phyloP scores from a whole-genome alignment of 441 rosid genomes.

The Daphne laureola region DNA sequence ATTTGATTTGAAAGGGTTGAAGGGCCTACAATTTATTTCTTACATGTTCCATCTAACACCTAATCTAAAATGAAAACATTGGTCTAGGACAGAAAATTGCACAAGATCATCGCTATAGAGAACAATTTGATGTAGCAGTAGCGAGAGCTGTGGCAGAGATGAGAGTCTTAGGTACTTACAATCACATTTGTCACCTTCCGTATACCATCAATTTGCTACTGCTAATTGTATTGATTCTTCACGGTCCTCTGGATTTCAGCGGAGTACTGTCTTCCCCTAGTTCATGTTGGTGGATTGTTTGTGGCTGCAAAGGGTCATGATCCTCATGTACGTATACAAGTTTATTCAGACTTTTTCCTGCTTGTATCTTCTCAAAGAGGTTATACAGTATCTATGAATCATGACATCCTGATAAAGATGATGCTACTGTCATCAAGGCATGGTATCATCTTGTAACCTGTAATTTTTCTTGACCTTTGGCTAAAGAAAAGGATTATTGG shows the following conservation, averaged over 20 bases:
- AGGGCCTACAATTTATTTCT: too few species aligned
- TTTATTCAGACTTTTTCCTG: conserved; percentile 7
- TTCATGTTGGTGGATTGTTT: conserved; percentile 89
- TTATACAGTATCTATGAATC: background rate
- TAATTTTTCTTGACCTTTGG: background rate
- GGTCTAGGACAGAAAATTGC: conserved; percentile 65
- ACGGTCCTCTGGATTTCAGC: conserved; percentile 39
- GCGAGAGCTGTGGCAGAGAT: conserved; percentile 98
- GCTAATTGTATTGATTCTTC: conserved; percentile 13
- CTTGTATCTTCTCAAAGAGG: conserved; percentile 2
- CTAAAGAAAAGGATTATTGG: background rate
- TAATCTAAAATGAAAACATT: conserved; percentile 9
- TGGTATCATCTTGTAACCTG: conserved; percentile 1
- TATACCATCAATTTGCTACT: background rate
- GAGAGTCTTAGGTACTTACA: conserved; percentile 71
- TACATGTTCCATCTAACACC: too few species aligned
- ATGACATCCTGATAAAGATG: too few species aligned
- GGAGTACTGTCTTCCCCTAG: conserved; percentile 90
- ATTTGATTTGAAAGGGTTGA: too few species aligned
- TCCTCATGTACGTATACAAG: conserved; percentile 45
- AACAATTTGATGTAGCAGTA: conserved; percentile 78
- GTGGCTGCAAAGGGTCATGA: conserved; percentile 93
- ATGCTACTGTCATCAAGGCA: background rate
- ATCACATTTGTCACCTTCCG: background rate
- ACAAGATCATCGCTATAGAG: conserved; percentile 52